Evolutionary conservation across 2,329 filamentous ascomycete species (phyloP), one percentile per base, ranked within the genome.

Genomic region (Acrocalymma vagum): DNA sequence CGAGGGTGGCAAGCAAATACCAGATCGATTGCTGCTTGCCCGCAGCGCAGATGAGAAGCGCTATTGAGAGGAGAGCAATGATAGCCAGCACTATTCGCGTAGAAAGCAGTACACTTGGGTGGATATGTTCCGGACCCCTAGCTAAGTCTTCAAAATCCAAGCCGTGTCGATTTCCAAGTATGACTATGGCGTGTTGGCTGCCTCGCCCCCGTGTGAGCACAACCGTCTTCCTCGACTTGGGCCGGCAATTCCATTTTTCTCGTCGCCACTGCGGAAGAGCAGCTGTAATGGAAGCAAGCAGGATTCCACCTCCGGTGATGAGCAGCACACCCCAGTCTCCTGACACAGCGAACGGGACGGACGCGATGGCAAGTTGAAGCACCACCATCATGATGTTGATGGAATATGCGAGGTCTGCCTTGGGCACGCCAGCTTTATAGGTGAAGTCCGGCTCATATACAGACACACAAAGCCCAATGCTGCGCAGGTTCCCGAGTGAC

Each of bases 1-100:
- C 40, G 11, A 54, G 56, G 14, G 59, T 45, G 3, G 38, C 45
- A 9, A 60, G 31, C 5, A 60, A 37, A 34, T 50, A 60, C 53
- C 56, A 62, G 4, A 47, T 43, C 10, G 53, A 29, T 4, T 42
- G 29, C 18, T 17, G 47, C 6, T 55, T 30, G 10, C 38, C 53
- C 3, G 55, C 39, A 22, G 27, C 33, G 6, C 40, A 54, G 23
- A 60, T 53, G 26, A 60, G 48, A 8, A 60, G 34, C 4, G 44
- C 26, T 9, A 57, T 28, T 55, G 51, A 59, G 11, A 38, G 13
- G 5, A 42, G 16, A 8, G 26, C 42, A 2, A 51, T 23, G 9
- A 15, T 26, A 14, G 49, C 22, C 26, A 47, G 42, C 3, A 22
- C 29, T 29, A 53, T 16, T 15, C 42, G 24, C 10, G 36, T 48